Evolutionary conservation across 2,329 filamentous ascomycete species (phyloP), one percentile per base, ranked within the genome.

Genomic region (Dryadomyces sulphureus): DNA sequence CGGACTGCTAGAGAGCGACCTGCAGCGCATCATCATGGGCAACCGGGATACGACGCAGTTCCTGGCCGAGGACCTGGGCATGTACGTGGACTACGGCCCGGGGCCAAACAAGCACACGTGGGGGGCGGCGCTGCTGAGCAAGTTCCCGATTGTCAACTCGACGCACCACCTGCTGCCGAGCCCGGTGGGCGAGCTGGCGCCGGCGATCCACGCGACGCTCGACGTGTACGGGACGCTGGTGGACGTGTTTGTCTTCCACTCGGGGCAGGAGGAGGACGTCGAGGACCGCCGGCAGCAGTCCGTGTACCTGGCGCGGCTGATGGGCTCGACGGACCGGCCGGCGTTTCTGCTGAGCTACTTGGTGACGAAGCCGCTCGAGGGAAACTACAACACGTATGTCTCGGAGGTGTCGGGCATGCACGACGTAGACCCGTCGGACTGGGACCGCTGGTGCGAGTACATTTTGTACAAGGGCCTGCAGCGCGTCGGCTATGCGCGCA

Each of bases 51-150:
- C 86, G 8, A 95, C 92, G 1, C 92, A 96, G 60, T 93, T 86
- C 64, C 75, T 98, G 8, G 89, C 92, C 19, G 90, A 96, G 61
- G 89, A 98, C 54, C 74, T 98, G 11, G 92, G 92, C 55, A 98
- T 98, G 92, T 98, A 95, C 59, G 89, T 93, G 43, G 92, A 98
- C 66, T 95, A 88, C 57, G 92, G 92, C 46, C 92, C 92, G 25
- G 92, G 92, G 2, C 92, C 92, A 7, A 94, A 98, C 73, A 98
- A 96, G 67, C 92, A 98, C 67, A 98, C 92, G 0, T 98, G 92
- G 92, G 92, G 92, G 44, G 78, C 82, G 9, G 92, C 89, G 20
- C 71, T 98, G 39, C 73, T 98, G 4, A 95, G 88, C 55, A 96
- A 96, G 60, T 98, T 96, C 68, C 92, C 92, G 4, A 98, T 98